Base-by-base conservation (phyloP, 495 filamentous ascomycete species). In the Trichoderma virens region DNA sequence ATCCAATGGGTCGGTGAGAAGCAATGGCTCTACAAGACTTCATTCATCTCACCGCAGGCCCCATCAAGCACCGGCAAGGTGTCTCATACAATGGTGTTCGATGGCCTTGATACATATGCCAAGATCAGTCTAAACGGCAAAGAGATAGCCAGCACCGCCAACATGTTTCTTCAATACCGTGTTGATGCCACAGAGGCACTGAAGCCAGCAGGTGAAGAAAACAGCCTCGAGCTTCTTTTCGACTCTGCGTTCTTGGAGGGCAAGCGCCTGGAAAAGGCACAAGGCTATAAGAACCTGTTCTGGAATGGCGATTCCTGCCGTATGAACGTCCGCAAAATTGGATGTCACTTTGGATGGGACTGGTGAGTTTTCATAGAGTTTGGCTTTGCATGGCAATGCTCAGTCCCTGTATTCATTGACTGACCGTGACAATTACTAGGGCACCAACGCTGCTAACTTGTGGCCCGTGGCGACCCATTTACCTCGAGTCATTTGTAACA, bases 261-360 rank as follows among this genome's bases (percentile, higher is more conserved):
- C 25, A 69, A 70, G 60, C 59, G 68, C 20, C 61, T 78, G 30
- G 72, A 77, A 56, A 71, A 72, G 61, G 67, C 70, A 25, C 68
- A 73, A 62, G 72, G 74, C 28, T 66, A 76, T 28, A 68, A 76
- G 35, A 75, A 70, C 51, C 71, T 75, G 61, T 72, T 69, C 60
- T 74, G 74, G 38, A 89, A 89, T 67, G 87, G 86, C 1, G 85
- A 88, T 64, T 77, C 76, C 4, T 78, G 83, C 18, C 72, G 87
- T 47, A 69, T 88, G 65, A 81, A 81, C 30, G 85, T 85, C 11
- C 76, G 85, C 62, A 90, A 89, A 67, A 86, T 84, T 5, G 87
- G 90, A 70, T 90, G 90, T 66, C 86, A 90, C 65, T 91, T 86
- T 85, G 89, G 90, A 28, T 93, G 90, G 90, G 90, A 93, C 70